phyloP scores from a whole-genome alignment of 2,329 filamentous ascomycete genomes.

The Claviceps pusilla region DNA sequence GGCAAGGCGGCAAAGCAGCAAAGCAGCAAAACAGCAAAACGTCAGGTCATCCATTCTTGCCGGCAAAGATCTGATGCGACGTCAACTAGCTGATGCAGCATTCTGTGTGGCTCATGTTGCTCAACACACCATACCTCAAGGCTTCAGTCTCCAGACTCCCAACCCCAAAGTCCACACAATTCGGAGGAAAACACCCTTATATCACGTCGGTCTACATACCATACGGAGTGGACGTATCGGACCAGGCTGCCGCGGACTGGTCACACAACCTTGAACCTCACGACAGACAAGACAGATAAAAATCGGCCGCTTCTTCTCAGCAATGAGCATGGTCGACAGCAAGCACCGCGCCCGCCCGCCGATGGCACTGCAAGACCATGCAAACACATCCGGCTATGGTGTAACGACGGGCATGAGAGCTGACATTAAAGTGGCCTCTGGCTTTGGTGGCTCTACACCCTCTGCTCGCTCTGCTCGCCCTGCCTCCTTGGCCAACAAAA shows the following conservation, averaged over 20 bases:
- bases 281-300: neutral
- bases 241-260: neutral
- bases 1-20: neutral
- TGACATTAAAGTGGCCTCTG: slow-evolving; percentile 4
- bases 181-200: neutral
- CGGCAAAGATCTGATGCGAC: slow-evolving; percentile 4
- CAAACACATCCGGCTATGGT: neutral
- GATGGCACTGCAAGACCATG: neutral
- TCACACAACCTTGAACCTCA: neutral
- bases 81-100: neutral
- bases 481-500: slow-evolving; percentile 25
- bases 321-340: slow-evolving; percentile 1
- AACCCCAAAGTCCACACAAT: neutral
- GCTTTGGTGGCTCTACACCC: neutral
- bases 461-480: slow-evolving; percentile 4
- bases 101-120: slow-evolving; percentile 2
- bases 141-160: neutral
- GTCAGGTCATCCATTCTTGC: neutral
- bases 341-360: neutral
- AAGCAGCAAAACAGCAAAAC: neutral
- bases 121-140: neutral
- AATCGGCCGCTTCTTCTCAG: neutral
- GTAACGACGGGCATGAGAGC: neutral
- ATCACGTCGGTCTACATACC: neutral
- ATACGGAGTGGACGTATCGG: neutral